Percentiles rank a stretch among this genome's conserved stretches.
Conservation (phyloP, 805 yeast species). For the Candida fluviatilis region DNA sequence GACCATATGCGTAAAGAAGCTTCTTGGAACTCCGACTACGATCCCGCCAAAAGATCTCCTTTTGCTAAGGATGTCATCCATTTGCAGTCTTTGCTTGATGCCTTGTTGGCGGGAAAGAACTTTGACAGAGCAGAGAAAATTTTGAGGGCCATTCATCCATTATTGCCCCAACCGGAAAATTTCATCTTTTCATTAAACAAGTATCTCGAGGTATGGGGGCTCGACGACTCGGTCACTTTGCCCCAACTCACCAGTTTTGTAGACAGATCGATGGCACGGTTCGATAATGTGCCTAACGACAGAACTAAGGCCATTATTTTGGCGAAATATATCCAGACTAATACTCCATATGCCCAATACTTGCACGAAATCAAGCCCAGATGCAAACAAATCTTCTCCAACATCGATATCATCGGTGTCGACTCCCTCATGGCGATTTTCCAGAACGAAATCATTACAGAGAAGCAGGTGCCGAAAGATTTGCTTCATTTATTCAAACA, state of each 20-base stretch:
- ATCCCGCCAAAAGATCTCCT: constrained; percentile 38
- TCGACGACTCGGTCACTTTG: constrained; percentile 35
- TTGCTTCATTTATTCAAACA: constrained; percentile 27
- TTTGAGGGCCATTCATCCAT: constrained; percentile 55
- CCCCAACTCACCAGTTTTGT: constrained; percentile 43
- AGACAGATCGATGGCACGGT: constrained; percentile 20
- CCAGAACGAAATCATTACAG: constrained; percentile 18
- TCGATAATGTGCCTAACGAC: constrained; percentile 39
- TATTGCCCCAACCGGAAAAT: constrained; percentile 36
- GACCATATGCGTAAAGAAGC: constrained; percentile 7
- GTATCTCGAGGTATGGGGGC: constrained; percentile 45
- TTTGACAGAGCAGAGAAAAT: constrained; percentile 68
- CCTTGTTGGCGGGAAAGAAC: constrained; percentile 64
- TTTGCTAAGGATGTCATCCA: constrained; percentile 57
- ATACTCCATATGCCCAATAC: constrained; percentile 10
- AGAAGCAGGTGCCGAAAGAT: constrained; percentile 31
- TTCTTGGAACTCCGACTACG: constrained; percentile 40
- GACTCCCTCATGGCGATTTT: constrained; percentile 39
- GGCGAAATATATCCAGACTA: constrained; percentile 29
- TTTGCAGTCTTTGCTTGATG: constrained; percentile 75
- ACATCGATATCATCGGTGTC: constrained; percentile 51
- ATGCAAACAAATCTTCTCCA: constrained; percentile 31
- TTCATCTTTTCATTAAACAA: constrained; percentile 67
- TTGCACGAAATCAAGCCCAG: constrained; percentile 8
- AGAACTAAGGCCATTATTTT: constrained; percentile 59